Percentiles rank a stretch among this genome's conserved stretches.
Conservation (phyloP, 179 eudicot species). For the Silene noctiflora region DNA sequence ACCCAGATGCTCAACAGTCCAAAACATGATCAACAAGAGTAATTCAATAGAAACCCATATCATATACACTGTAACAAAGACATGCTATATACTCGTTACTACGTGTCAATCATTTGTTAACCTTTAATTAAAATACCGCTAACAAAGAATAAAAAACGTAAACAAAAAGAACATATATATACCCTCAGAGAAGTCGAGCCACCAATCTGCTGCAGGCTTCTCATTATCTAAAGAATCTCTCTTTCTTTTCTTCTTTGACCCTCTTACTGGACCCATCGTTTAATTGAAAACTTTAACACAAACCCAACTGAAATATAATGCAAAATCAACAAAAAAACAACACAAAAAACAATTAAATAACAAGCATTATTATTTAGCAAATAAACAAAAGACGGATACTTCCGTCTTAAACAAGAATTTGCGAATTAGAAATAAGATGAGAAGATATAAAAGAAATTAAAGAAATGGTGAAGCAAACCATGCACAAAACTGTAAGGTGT, state of each 20-base stretch:
- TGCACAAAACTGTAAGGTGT: constrained; percentile 28
- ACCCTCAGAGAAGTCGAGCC: constrained; percentile 51
- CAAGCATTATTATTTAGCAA: constrained; percentile 14
- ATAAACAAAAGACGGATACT: constrained; percentile 4
- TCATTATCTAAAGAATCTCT: constrained; percentile 50
- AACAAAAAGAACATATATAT: too few relatives aligned
- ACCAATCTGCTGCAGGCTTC: constrained; percentile 65
- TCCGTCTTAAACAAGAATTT: too few relatives aligned
- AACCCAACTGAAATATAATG: constrained; percentile 14
- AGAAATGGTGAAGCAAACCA: constrained; percentile 30
- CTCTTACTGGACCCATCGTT: constrained; percentile 74
- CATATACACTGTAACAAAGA: constrained; percentile 5
- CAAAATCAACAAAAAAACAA: constrained; percentile 22
- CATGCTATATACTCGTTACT: constrained; percentile 11
- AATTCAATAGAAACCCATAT: constrained; percentile 18
- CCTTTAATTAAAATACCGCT: too few relatives aligned
- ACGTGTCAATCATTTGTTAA: too few relatives aligned
- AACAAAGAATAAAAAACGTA: not conserved
- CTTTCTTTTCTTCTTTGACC: constrained; percentile 69
- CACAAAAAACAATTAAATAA: constrained; percentile 5
- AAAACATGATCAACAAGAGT: constrained; percentile 14
- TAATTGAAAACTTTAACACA: constrained; percentile 31
- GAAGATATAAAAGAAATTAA: constrained; percentile 4
- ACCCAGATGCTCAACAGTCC: constrained; percentile 29
- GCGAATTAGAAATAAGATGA: too few relatives aligned